Percentiles rank a stretch among this genome's conserved stretches.
phyloP scores from a whole-genome alignment of 1,139 yeast species.

The Geotrichum bryndzae region DNA sequence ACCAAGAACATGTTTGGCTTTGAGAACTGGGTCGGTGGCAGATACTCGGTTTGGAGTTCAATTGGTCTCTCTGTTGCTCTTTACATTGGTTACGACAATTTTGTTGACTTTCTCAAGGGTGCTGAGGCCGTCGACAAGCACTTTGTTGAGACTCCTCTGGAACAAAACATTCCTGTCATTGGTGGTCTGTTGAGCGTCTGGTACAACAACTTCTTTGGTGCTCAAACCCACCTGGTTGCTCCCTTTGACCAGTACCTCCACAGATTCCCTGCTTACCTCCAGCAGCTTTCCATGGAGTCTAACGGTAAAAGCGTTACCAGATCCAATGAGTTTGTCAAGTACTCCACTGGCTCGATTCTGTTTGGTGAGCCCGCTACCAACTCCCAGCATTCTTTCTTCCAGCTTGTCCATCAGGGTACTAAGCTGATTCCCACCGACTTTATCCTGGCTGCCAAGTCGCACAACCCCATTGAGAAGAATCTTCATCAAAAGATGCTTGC shows the following conservation, averaged over 20 bases:
- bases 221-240: conserved; percentile 96
- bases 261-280: conserved; percentile 98
- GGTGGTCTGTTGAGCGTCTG: conserved; percentile 93
- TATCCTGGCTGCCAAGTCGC: conserved; percentile 94
- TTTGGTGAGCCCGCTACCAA: conserved; percentile 99
- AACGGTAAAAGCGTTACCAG: conserved; percentile 97
- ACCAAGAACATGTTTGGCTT: conserved; percentile 97
- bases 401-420: conserved; percentile 97
- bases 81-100: conserved; percentile 92
- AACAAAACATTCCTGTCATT: conserved; percentile 82
- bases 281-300: conserved; percentile 97
- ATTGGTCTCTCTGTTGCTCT: conserved; percentile 93
- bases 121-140: conserved; percentile 96
- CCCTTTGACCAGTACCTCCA: conserved; percentile 98
- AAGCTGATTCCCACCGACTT: conserved; percentile 95
- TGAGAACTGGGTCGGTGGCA: conserved; percentile 98
- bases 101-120: conserved; percentile 85
- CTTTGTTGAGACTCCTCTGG: conserved; percentile 75
- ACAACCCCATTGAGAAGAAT: conserved; percentile 92
- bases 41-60: conserved; percentile 99
- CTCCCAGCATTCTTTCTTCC: conserved; percentile 99
- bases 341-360: conserved; percentile 90
- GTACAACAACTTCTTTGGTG: conserved; percentile 97
- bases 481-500: conserved; percentile 97
- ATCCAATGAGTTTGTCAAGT: conserved; percentile 81